Conservation (phyloP, 495 filamentous ascomycete genomes). For the Wilcoxina mikolae region DNA sequence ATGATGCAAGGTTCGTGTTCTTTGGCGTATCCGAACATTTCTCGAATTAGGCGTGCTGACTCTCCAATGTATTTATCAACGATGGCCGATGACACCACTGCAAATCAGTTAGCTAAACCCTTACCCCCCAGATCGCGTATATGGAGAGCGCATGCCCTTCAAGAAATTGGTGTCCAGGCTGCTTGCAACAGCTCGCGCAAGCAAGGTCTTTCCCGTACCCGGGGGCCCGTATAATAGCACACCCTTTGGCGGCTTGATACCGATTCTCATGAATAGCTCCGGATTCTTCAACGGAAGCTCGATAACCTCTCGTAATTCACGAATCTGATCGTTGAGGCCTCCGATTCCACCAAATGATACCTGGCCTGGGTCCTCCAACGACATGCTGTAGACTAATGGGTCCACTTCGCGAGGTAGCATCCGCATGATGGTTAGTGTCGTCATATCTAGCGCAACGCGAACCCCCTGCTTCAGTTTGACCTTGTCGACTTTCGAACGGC, state of each 20-base stretch:
- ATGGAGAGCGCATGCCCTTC: conserved; percentile 48
- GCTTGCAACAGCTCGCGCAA: conserved; percentile 91
- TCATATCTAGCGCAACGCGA: conserved; percentile 98
- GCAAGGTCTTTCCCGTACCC: conserved; percentile 90
- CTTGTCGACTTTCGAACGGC: conserved; percentile 95
- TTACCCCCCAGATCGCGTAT: conserved; percentile 6
- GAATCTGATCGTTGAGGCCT: conserved; percentile 96
- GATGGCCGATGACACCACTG: conserved; percentile 98
- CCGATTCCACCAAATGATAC: conserved; percentile 98
- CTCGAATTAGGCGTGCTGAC: conserved; percentile 89
- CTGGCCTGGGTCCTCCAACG: conserved; percentile 91
- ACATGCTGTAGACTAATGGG: conserved; percentile 99
- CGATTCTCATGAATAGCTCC: conserved; percentile 88
- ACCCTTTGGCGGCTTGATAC: conserved; percentile 98
- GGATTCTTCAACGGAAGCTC: conserved; percentile 97
- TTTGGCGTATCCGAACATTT: conserved; percentile 99
- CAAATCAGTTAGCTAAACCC: background rate
- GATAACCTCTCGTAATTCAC: conserved; percentile 94
- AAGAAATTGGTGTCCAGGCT: conserved; percentile 96
- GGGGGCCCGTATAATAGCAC: conserved; percentile 92
- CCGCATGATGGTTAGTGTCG: conserved; percentile 98
- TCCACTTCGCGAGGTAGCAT: conserved; percentile 99
- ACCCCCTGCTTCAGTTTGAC: conserved; percentile 93
- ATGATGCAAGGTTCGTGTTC: conserved; percentile 99
- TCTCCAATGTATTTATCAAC: conserved; percentile 99